Evolutionary conservation across 2,329 filamentous ascomycete genomes (phyloP), one percentile per base, ranked within the genome.

Genomic region (Fusarium sp.): DNA sequence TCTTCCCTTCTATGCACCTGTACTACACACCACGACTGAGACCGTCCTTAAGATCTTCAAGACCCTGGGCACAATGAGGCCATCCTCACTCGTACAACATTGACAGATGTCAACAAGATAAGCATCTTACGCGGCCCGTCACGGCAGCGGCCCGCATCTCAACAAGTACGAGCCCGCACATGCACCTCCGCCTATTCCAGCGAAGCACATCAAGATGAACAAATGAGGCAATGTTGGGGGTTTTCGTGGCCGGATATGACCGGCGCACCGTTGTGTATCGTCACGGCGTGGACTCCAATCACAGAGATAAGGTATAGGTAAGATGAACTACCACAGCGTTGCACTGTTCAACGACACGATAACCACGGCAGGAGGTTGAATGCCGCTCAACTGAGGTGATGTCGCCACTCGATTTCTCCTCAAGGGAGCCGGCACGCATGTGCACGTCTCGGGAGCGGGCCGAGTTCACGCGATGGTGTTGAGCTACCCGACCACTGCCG

Each of bases 211-310:
- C 43, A 45, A 30, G 30, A 25, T 27, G n/a, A 67, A 67, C 25
- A 58, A 8, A 17, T 25, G 38, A n/a, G 64, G 64, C n/a, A 50
- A 57, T 15, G 35, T 22, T 30, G 58, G n/a, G 60, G 56, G 4
- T 63, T 56, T 25, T 25, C 32, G 2, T n/a, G 33, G 6, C 61
- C 17, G 1, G 30, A 32, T 11, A 50, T 67, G 22, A 59, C 32
- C 37, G 56, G 56, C n/a, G 63, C 64, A n/a, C 70, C 65, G 37
- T 62, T 38, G 14, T 68, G 64, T 40, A 57, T 60, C 14, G 61
- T 63, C 14, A 65, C 66, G 25, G 20, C 70, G 57, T 38, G 60
- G 25, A 33, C 25, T 17, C 50, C 64, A 30, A 61, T 62, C 12
- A 54, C 35, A 32, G 54, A 43, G 5, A 68, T 66, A 12, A 25